Evolutionary conservation across 2,329 filamentous ascomycete species (phyloP), one percentile per base, ranked within the genome.

Genomic region (Emericellopsis cladophorae): DNA sequence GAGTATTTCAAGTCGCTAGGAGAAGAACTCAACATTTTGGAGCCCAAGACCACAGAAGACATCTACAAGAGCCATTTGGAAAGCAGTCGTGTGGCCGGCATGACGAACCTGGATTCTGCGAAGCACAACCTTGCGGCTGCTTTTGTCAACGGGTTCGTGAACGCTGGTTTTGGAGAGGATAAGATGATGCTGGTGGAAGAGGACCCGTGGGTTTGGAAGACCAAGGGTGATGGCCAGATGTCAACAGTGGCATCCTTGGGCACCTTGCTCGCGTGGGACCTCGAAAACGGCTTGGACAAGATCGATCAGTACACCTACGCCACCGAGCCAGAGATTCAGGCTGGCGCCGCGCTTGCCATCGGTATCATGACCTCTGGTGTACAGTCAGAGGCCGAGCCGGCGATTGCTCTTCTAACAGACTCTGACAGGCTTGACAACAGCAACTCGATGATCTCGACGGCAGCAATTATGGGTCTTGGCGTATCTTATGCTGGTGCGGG

Each of bases 41-140:
- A 98, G 47, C 92, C 92, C 31, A 96, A 95, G 68, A 85, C 86
- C 35, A 93, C 90, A 0, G 92, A 98, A 58, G 93, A 98, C 54
- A 98, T 98, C 53, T 98, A 98, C 75, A 98, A 98, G 70, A 95
- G 88, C 56, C 92, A 98, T 62, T 75, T 98, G 5, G 92, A 98
- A 65, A 96, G 85, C 66, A 94, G 82, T 53, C 79, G 93, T 46
- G 92, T 93, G 40, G 86, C 87, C 21, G 89, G 88, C 31, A 76
- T 95, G 64, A 95, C 90, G 10, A 95, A 95, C 57, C 78, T 93
- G 37, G 92, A 98, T 58, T 98, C 92, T 9, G 89, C 90, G 24
- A 77, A 88, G 52, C 90, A 98, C 68, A 98, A 98, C 55, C 73
- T 98, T 45, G 89, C 92, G 4, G 92, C 90, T 41, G 88, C 83